Conservation (phyloP, 306 rosid genomes). For the Purshia tridentata region DNA sequence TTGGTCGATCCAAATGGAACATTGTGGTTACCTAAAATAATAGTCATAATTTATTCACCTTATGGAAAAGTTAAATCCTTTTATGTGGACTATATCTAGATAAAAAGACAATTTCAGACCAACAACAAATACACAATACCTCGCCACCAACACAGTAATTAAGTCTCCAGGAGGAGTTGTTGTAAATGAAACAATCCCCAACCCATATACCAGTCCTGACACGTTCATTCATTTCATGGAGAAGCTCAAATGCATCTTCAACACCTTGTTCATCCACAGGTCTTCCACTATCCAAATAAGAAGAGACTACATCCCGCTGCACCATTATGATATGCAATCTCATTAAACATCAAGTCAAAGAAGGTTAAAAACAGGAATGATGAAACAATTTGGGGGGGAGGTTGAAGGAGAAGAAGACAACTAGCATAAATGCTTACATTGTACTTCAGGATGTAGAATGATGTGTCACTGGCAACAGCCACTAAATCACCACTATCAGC, state of each 20-base stretch:
- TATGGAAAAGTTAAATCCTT: slow-evolving; percentile 14
- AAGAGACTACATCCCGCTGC: slow-evolving; percentile 93
- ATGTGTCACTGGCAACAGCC: slow-evolving; percentile 81
- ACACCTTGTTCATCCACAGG: slow-evolving; percentile 92
- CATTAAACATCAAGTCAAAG: slow-evolving; percentile 21
- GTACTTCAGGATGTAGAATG: slow-evolving; percentile 93
- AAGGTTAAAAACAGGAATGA: not conserved
- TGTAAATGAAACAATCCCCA: slow-evolving; percentile 99
- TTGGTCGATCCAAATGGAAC: slow-evolving; percentile 99
- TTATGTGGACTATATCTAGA: slow-evolving; percentile 18
- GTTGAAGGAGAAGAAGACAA: slow-evolving; percentile 8
- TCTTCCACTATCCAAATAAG: slow-evolving; percentile 83
- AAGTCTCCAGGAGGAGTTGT: slow-evolving; percentile 94
- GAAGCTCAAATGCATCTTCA: slow-evolving; percentile 97
- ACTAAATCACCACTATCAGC: slow-evolving; percentile 99
- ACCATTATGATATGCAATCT: slow-evolving; percentile 27
- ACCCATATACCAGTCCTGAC: slow-evolving; percentile 98
- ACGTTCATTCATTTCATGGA: slow-evolving; percentile 93
- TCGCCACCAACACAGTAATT: slow-evolving; percentile 99
- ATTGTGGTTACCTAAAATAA: slow-evolving; percentile 88
- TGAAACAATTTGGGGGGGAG: not conserved
- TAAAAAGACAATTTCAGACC: not conserved
- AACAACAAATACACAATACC: slow-evolving; percentile 47
- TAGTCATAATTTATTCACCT: slow-evolving; percentile 23
- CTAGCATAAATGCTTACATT: slow-evolving; percentile 59